Conservation (phyloP, 192 early-diverging fungal species). For the Backusella psychrophila region DNA sequence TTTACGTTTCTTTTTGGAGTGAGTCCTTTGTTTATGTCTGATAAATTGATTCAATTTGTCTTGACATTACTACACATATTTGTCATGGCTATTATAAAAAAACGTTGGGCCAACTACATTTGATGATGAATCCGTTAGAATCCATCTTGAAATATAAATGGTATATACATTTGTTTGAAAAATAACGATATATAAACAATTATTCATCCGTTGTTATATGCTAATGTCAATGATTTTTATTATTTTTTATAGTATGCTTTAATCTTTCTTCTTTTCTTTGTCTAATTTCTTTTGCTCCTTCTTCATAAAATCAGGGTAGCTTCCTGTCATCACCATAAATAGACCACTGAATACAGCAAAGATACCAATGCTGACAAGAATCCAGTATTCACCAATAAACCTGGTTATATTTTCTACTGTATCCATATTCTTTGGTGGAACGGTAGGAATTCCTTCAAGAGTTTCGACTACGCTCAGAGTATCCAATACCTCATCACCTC, state of each 20-base stretch:
- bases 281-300: background rate
- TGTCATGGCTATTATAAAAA: too few relatives aligned
- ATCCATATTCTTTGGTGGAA: background rate
- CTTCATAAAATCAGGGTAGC: background rate
- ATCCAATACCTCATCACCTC: background rate
- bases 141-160: too few relatives aligned
- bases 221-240: background rate
- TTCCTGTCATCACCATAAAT: background rate
- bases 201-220: background rate
- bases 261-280: background rate
- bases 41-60: too few relatives aligned
- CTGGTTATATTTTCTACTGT: background rate
- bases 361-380: background rate
- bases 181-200: too few relatives aligned
- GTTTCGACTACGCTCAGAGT: background rate
- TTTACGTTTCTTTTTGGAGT: too few relatives aligned
- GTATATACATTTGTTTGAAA: too few relatives aligned
- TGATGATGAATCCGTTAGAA: too few relatives aligned
- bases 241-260: background rate
- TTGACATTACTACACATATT: too few relatives aligned
- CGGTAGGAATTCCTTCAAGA: background rate
- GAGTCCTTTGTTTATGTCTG: too few relatives aligned
- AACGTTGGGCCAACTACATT: too few relatives aligned
- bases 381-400: constrained; percentile 1
- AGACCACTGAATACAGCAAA: background rate